Evolutionary conservation across 2,329 filamentous ascomycete species (phyloP), one percentile per base, ranked within the genome.

Genomic region (Penicillium sp.): DNA sequence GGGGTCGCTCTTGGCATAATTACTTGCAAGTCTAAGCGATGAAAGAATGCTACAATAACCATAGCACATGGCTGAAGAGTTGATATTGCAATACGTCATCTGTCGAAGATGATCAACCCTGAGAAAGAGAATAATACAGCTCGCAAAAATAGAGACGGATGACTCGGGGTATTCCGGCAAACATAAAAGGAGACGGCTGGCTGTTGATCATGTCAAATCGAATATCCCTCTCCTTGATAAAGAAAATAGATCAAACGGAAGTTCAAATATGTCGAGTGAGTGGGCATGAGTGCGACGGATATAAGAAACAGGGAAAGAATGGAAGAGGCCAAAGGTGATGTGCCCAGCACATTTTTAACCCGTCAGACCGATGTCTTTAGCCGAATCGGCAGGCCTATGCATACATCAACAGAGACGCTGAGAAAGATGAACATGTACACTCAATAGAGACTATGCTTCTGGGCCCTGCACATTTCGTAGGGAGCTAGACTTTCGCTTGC

Each of bases 91-190:
- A 45, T 57, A 62, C 50, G 52, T 59, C 62, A 61, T 62, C 49
- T 62, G 23, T 50, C 43, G 29, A 53, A 49, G 46, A 62, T 50
- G 48, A 59, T 31, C 49, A 43, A 50, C 50, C 53, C 55, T 52
- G n/a, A 42, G 11, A 14, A 37, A 42, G 11, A 14, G 27, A 44
- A 29, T 13, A 23, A 13, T 44, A 54, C 45, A 42, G 23, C 23
- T 7, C 9, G 31, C 26, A 54, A 45, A 54, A 50, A 33, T 58
- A 55, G 54, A 59, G 45, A 58, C 55, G 61, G 58, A 60, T 63
- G 63, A 64, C 59, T 67, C 65, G 65, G 69, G 69, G 69, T 71
- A 72, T 70, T 69, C 66, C 67, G 60, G 60, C 55, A 31, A 59
- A 58, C 2, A 54, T 23, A 58, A 49, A 56, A 56, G 57, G 58